phyloP scores from a whole-genome alignment of 116 monocot species.

The Iris pallida region DNA sequence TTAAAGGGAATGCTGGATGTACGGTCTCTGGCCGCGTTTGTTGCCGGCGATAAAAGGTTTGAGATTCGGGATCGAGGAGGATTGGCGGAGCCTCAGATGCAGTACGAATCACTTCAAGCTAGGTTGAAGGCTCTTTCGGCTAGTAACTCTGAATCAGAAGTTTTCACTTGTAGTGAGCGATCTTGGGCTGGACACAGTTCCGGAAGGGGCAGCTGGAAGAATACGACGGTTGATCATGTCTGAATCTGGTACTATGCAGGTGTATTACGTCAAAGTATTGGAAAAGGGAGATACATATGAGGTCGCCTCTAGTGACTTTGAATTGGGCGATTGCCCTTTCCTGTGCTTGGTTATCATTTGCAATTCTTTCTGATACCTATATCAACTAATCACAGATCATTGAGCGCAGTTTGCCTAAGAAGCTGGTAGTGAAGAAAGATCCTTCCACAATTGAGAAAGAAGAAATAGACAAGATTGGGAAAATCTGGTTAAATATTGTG shows the following conservation, averaged over 20 bases:
- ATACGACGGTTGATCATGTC: constrained; percentile 79
- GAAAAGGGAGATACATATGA: constrained; percentile 96
- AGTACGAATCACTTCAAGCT: constrained; percentile 88
- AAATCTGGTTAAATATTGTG: constrained; percentile 73
- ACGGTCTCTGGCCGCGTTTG: constrained; percentile 68
- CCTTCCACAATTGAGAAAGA: constrained; percentile 80
- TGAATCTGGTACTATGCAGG: constrained; percentile 79
- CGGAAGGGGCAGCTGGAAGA: constrained; percentile 92
- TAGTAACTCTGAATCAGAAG: constrained; percentile 45
- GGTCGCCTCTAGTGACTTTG: constrained; percentile 31
- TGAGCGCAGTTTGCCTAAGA: constrained; percentile 95
- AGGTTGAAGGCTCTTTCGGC: constrained; percentile 56
- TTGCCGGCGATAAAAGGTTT: constrained; percentile 54
- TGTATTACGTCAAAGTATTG: constrained; percentile 81
- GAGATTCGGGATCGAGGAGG: constrained; percentile 43
- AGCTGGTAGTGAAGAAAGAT: constrained; percentile 72
- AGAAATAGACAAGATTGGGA: constrained; percentile 80
- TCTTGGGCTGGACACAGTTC: constrained; percentile 60
- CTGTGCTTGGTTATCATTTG: background rate
- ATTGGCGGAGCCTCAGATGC: constrained; percentile 66
- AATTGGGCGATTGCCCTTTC: background rate
- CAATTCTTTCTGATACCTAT: background rate
- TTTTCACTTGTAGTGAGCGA: constrained; percentile 76
- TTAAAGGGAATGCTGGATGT: constrained; percentile 67
- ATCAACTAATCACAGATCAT: constrained; percentile 58